Base-by-base conservation (phyloP, 805 yeast genomes). In the Debaryomyces maramus region DNA sequence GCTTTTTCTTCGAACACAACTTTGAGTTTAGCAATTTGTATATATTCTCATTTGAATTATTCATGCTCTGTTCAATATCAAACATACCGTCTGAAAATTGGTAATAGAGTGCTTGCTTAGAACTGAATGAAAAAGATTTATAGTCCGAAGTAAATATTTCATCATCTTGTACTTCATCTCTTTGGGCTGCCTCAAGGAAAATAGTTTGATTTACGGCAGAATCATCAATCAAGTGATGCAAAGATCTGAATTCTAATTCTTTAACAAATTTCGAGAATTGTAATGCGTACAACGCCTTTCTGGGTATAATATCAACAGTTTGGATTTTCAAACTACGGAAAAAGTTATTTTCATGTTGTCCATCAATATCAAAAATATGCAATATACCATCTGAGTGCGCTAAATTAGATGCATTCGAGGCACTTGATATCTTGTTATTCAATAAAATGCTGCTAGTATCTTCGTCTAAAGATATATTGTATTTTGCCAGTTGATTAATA, bases 181-280 rank as follows among this genome's bases (percentile, higher is more conserved):
- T 44, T 36, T 61, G 73, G 17, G 56, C 60, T 2, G 52, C 37
- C 33, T 66, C 69, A 6, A 88, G 68, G 39, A 90, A 77, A 1
- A 90, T 66, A 0, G 95, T 84, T 52, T 81, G 85, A 19, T 73
- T 65, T 0, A 60, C 22, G 0, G 70, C 55, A 2, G 63, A 51
- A 23, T 83, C 80, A 39, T 81, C 83, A 13, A 90, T 75, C 34
- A 87, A 60, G 32, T 72, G 45, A 2, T 68, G 61, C 14, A 88
- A 60, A 9, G 75, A 72, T 42, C 89, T 75, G 38, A 86, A 76
- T 32, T 77, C 68, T 11, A 88, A 48, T 50, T 88, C 95, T n/a
- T 75, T 72, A 5, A 86, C 90, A 56, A 87, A 80, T 19, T 69
- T 69, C 2, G 82, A 68, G 36, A 79, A 80, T 43, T 80, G 70